Evolutionary conservation across 1,139 yeast species (phyloP).

Genomic region (Scheffersomyces segobiensis): DNA sequence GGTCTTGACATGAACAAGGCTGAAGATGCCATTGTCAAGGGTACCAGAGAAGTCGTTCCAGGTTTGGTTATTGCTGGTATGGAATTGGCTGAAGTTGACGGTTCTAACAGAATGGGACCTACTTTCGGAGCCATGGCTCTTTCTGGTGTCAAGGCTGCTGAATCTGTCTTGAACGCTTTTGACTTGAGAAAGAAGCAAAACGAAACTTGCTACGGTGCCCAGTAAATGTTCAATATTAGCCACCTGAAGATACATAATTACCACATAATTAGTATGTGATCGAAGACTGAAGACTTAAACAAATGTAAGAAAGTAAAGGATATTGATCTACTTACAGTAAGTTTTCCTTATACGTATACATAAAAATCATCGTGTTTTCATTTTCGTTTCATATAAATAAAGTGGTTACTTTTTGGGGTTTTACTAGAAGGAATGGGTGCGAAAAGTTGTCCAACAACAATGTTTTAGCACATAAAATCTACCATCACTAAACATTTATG

Average conservation of each 20-base stretch:
- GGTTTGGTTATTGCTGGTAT: slow-evolving; percentile 78
- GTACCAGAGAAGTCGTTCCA: slow-evolving; percentile 68
- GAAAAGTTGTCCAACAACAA: background rate
- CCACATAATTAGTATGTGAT: background rate
- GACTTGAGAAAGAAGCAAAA: slow-evolving; percentile 51
- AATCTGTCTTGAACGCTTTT: slow-evolving; percentile 51
- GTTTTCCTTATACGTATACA: too few relatives aligned
- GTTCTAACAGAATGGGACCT: slow-evolving; percentile 82
- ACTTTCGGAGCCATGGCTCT: slow-evolving; percentile 83
- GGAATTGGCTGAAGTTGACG: slow-evolving; percentile 79
- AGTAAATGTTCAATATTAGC: background rate
- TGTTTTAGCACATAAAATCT: too few relatives aligned
- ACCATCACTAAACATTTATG: background rate
- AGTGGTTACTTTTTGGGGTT: too few relatives aligned
- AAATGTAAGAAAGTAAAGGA: too few relatives aligned
- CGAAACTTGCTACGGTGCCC: slow-evolving; percentile 17
- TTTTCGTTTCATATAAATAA: too few relatives aligned
- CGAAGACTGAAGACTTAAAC: background rate
- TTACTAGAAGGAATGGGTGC: background rate
- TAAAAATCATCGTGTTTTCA: too few relatives aligned
- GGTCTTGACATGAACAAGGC: slow-evolving; percentile 80
- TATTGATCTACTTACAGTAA: too few relatives aligned
- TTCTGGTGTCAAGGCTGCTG: slow-evolving; percentile 78
- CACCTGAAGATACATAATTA: too few relatives aligned
- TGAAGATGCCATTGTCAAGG: slow-evolving; percentile 75